Evolutionary conservation across 352 stramenopile species (phyloP), one percentile per base, ranked within the genome.

Genomic region (Peronospora destructor): DNA sequence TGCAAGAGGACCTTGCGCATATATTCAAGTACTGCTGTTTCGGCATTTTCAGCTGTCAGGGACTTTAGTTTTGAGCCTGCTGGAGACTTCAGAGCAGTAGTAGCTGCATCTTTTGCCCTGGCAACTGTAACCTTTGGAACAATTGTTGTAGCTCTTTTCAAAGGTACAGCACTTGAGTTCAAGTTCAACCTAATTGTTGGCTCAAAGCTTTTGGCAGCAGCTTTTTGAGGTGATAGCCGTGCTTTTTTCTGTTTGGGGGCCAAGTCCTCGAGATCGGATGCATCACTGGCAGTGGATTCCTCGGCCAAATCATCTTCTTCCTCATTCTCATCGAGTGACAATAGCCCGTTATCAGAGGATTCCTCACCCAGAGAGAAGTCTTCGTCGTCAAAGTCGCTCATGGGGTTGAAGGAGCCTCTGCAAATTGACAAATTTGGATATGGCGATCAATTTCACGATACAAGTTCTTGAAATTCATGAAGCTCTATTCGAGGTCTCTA

Each of bases 291-390:
- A 42, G 19, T 32, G 1, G 39, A 59, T 14, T 55, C 44, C 19
- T 62, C 57, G 2, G 40, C 61, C 2, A 63, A 64, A 9, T 59
- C 60, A 19, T 67, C 70, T 26, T 64, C 62, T 0, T 66, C 60
- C 0, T 69, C 61, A 6, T 70, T 64, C 7, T 61, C 58, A n/a
- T 52, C 56, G 10, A 41, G 42, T 3, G 54, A 62, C 49, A 73
- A 75, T 12, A 42, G 38, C 32, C 85, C 63, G 21, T 74, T 57
- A 47, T 75, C 70, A 5, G 49, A 67, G 26, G 66, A 64, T 4
- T 71, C 68, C 34, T 78, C 68, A 39, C 64, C 69, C 14, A 87
- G 59, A 41, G 76, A 87, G 48, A 87, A 85, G 28, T 84, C 76
- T 40, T 80, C 71, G 23, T 77, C 66, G 45, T 78, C 54, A 12